Conservation (phyloP, 2,329 filamentous ascomycete genomes). For the Aspergillus puulaauensis region DNA sequence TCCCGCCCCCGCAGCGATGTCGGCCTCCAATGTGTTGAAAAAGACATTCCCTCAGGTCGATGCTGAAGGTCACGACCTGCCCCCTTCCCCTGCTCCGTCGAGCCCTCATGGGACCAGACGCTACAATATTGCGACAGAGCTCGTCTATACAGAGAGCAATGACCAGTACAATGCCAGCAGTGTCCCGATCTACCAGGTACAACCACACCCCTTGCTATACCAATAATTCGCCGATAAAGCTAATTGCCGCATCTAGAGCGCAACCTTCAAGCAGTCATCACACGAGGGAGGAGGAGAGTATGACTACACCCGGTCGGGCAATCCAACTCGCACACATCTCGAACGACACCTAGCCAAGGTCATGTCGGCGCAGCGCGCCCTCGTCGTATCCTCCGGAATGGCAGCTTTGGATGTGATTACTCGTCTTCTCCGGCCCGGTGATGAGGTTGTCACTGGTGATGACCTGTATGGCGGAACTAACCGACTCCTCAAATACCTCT, state of each 20-base stretch:
- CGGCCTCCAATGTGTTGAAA: slow-evolving; percentile 39
- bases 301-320: slow-evolving; percentile 97
- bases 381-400: slow-evolving; percentile 97
- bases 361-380: slow-evolving; percentile 88
- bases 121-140: slow-evolving; percentile 91
- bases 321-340: slow-evolving; percentile 92
- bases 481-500: slow-evolving; percentile 86
- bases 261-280: slow-evolving; percentile 93
- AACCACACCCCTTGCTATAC: slow-evolving; percentile 3
- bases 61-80: slow-evolving; percentile 78
- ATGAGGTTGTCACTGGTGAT: slow-evolving; percentile 96
- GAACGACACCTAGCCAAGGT: slow-evolving; percentile 98
- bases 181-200: slow-evolving; percentile 88
- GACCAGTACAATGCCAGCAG: slow-evolving; percentile 98
- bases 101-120: slow-evolving; percentile 82
- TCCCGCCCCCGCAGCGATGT: slow-evolving; percentile 38
- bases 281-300: slow-evolving; percentile 83
- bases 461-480: slow-evolving; percentile 96
- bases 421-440: slow-evolving; percentile 81
- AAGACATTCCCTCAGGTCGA: slow-evolving; percentile 66
- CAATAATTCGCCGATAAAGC: neutral
- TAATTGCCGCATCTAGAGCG: slow-evolving; percentile 56
- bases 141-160: slow-evolving; percentile 93
- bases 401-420: slow-evolving; percentile 96
- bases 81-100: slow-evolving; percentile 89